phyloP scores from a whole-genome alignment of 345 rosid genomes.

The Raphanus sativus region DNA sequence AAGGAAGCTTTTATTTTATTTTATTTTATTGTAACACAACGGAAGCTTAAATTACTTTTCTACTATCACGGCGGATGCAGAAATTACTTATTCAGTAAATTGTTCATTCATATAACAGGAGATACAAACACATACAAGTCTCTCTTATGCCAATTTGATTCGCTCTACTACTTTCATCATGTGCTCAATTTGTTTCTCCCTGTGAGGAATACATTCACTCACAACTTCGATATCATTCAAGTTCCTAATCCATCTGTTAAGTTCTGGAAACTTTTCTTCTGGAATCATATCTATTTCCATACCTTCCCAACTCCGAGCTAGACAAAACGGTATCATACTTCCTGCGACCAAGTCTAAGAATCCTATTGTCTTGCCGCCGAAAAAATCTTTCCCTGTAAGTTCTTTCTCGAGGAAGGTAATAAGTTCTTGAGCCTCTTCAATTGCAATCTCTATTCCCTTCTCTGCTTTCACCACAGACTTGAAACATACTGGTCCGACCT shows the following conservation, averaged over 20 bases:
- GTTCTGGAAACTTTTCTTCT: conserved; percentile 17
- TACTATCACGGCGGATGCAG: background rate
- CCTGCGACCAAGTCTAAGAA: conserved; percentile 38
- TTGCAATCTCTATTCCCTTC: conserved; percentile 14
- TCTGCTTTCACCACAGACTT: background rate
- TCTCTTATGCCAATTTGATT: conserved; percentile 1
- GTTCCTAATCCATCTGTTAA: conserved; percentile 23
- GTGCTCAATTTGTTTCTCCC: conserved; percentile 28
- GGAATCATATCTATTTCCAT: conserved; percentile 32
- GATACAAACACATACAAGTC: no score
- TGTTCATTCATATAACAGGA: background rate
- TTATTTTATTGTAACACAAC: no score
- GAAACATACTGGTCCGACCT: conserved; percentile 7
- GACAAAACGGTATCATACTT: conserved; percentile 25
- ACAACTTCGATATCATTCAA: conserved; percentile 10
- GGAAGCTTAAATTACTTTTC: background rate
- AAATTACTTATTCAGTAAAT: background rate
- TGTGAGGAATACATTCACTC: conserved; percentile 26
- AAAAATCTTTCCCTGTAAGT: conserved; percentile 35
- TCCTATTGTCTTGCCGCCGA: conserved; percentile 37
- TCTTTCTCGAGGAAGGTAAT: conserved; percentile 35
- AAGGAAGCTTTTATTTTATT: no score
- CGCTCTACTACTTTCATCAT: background rate
- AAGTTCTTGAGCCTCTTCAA: conserved; percentile 31
- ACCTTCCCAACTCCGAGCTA: conserved; percentile 29